Evolutionary conservation across 371 early-diverging fungal species (phyloP), one percentile per base, ranked within the genome.

Genomic region (Rozella allomycis): DNA sequence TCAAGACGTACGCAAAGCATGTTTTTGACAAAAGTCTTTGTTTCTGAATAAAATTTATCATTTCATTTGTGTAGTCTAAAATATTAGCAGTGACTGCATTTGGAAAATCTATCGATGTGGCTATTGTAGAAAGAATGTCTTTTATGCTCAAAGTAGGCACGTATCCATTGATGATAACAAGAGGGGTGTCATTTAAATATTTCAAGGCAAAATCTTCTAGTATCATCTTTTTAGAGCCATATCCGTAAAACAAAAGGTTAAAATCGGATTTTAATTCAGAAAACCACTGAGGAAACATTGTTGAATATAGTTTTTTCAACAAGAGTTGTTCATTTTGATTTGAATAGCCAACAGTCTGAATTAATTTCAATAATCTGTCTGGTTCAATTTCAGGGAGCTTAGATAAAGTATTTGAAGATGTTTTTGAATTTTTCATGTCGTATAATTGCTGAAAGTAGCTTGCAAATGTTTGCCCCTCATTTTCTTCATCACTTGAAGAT

Each of bases 221-320:
- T 13, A 91, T 39, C 0, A 47, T 47, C 14, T 72, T 67, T 45
- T 91, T 91, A 11, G 88, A 87, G 0, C 87, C 87, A 35, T 67
- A 80, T 0, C 87, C 90, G 36, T 80, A 83, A 34, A 85, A 74
- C 2, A 80, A 41, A 2, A 86, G 54, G 39, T 78, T 84, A 53
- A 78, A 90, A 0, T 70, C 73, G 10, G 60, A 48, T 1, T 54
- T 40, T 16, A 83, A 57, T 43, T 82, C 80, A 51, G 81, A 78
- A 31, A 43, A 54, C 87, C 85, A 85, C 38, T 86, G 79, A 1
- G 58, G 48, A 33, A 79, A 86, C 33, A 67, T 58, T 11, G 51
- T 51, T 23, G 61, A 54, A 33, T 80, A 72, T 23, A 70, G 30
- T 1, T 4, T 13, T 5, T 7, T 19, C 10, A 81, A 47, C n/a